These are phyloP conservation scores for Camellia granthamiana DNA, from an alignment of 148 eudicot genomes.

Conservation along the genomic window DNA sequence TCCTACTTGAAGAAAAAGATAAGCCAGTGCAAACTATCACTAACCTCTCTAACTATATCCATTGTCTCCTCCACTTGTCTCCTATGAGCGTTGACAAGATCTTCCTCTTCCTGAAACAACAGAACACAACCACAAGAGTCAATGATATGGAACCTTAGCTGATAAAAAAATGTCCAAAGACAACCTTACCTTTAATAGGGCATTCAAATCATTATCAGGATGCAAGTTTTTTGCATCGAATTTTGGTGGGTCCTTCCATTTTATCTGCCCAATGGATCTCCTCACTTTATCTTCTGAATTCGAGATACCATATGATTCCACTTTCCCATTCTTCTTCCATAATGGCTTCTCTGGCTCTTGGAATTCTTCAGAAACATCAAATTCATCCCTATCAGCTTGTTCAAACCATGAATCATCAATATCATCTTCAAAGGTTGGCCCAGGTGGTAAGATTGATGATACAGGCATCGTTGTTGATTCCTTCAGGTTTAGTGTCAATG, in stretches of 20 bases:
- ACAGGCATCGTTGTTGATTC: constrained; percentile 69
- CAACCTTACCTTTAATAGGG: constrained; percentile 63
- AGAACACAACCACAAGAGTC: constrained; percentile 1
- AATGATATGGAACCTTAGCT: not conserved
- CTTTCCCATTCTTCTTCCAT: constrained; percentile 59
- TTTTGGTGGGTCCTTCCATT: constrained; percentile 63
- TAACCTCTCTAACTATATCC: constrained; percentile 94
- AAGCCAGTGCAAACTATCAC: constrained; percentile 2
- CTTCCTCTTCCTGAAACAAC: constrained; percentile 85
- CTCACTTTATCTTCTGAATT: constrained; percentile 52
- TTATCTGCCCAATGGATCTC: constrained; percentile 52
- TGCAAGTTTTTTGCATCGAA: constrained; percentile 40
- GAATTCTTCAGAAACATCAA: constrained; percentile 60
- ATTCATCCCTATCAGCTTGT: constrained; percentile 57
- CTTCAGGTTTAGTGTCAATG: constrained; percentile 55
- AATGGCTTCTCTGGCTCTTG: constrained; percentile 64
- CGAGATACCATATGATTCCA: constrained; percentile 40
- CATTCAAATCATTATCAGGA: constrained; percentile 70
- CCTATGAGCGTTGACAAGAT: constrained; percentile 92
- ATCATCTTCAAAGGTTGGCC: constrained; percentile 56
- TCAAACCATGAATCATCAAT: constrained; percentile 60
- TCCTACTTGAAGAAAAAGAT: not conserved
- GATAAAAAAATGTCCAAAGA: not conserved
- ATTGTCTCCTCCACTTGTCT: constrained; percentile 97
- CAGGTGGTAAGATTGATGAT: constrained; percentile 49